A percentile compares a stretch with the other conserved stretches of the same genome.
phyloP scores from a whole-genome alignment of 768 basidiomycete species.

The Trametes coccinea region DNA sequence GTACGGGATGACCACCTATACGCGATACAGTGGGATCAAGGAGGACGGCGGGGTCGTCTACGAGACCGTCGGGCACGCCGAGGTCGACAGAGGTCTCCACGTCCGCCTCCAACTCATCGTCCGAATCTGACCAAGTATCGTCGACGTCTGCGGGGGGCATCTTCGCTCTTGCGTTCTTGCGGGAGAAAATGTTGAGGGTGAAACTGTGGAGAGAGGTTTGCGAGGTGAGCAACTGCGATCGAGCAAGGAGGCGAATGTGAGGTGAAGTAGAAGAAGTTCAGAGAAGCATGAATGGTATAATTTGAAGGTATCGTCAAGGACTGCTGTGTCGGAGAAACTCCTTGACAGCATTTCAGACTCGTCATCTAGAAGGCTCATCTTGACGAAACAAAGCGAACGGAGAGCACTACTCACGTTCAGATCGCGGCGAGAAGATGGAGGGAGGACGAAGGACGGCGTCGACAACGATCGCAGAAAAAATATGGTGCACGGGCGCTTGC shows the following conservation, averaged over 20 bases:
- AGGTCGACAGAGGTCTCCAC: slow-evolving; percentile 75
- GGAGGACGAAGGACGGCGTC: not conserved
- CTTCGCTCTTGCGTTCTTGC: slow-evolving; percentile 3
- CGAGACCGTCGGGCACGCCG: slow-evolving; percentile 76
- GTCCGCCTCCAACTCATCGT: slow-evolving; percentile 56
- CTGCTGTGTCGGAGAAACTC: slow-evolving; percentile 58
- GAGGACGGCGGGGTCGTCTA: slow-evolving; percentile 59
- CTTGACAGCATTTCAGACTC: slow-evolving; percentile 72
- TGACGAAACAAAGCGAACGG: slow-evolving; percentile 3
- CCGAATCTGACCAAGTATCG: slow-evolving; percentile 82
- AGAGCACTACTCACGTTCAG: not conserved
- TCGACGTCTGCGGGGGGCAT: slow-evolving; percentile 45
- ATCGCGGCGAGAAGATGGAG: not conserved
- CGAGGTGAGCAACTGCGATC: slow-evolving; percentile 10
- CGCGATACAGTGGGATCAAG: slow-evolving; percentile 83
- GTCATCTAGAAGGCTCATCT: slow-evolving; percentile 66
- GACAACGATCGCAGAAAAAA: slow-evolving; percentile 7
- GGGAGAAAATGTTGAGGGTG: not conserved
- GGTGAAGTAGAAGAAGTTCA: slow-evolving; percentile 46
- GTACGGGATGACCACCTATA: slow-evolving; percentile 89
- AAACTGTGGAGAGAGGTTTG: slow-evolving; percentile 16
- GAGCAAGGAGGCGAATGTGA: slow-evolving; percentile 20
- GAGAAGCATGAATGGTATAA: slow-evolving; percentile 92
- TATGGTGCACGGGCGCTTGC: not conserved
- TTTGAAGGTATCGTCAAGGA: slow-evolving; percentile 61